Percentiles rank a stretch among this genome's conserved stretches.
Evolutionary conservation across 2,329 filamentous ascomycete species (phyloP).

Genomic region (Monosporascus ibericus): DNA sequence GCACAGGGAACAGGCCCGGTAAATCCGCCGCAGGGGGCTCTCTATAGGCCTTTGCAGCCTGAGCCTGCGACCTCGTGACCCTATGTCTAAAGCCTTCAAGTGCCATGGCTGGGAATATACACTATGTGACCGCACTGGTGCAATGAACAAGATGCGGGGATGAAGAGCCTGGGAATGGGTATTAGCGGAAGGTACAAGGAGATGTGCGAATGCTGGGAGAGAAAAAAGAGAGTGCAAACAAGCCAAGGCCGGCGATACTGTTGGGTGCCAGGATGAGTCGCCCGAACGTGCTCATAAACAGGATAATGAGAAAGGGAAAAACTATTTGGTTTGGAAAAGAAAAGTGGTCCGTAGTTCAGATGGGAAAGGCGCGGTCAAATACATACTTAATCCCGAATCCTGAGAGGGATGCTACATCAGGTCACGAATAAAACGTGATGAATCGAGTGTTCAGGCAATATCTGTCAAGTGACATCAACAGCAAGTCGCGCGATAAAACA

Average conservation of each 20-base stretch:
- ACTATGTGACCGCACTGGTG: no score
- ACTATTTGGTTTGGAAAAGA: not conserved
- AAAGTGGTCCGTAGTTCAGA: not conserved
- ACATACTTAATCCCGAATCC: not conserved
- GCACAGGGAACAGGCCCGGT: constrained; percentile 19
- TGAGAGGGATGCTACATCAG: not conserved
- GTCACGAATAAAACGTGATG: not conserved
- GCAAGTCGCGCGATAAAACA: not conserved
- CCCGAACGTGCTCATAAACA: not conserved
- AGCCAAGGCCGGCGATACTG: not conserved
- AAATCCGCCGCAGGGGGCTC: constrained; percentile 13
- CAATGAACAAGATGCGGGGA: no score
- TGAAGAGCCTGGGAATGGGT: not conserved
- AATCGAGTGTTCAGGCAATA: not conserved
- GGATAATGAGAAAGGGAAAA: not conserved
- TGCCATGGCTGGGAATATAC: no score
- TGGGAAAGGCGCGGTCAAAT: no score
- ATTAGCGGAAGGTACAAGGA: not conserved
- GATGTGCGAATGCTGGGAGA: not conserved
- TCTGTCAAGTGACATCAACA: not conserved
- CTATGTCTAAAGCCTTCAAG: no score
- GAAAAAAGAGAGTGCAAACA: not conserved
- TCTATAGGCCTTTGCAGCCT: not conserved
- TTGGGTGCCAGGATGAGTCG: no score
- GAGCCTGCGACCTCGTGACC: no score